Evolutionary conservation across 108 stramenopile species (phyloP), one percentile per base, ranked within the genome.

Genomic region (Pseudonitzschia multiseries): DNA sequence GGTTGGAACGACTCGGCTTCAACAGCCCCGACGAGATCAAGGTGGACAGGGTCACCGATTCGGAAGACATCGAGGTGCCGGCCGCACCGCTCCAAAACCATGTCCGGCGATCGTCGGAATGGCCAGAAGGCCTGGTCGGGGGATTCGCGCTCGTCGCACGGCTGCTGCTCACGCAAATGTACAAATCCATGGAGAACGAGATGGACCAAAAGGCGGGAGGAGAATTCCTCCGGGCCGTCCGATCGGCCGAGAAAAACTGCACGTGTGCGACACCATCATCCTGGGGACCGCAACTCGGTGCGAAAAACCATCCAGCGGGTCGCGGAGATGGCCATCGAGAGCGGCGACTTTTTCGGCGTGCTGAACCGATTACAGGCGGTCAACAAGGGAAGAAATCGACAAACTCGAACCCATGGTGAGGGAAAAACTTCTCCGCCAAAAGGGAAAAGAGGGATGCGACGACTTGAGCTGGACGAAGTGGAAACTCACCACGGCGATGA

Each of bases 261-360:
- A 27, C n/a, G 40, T 15, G 0, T 71, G 73, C 31, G 33, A 75
- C 0, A 71, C 59, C 1, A 20, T 81, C 10, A 57, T 81, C 1
- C 57, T 81, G 80, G 80, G 20, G 80, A 81, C 63, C 74, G 80
- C 43, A 28, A 64, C 15, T 81, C 80, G 15, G 29, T 76, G 4
- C n/a, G n/a, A n/a, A 50, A 15, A 1, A 81, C 74, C 57, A 81
- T 81, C 60, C 62, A 68, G 57, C 65, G 80, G 14, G 74, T 74
- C 18, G 70, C 66, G 10, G 52, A 67, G 41, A 72, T 81, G 70
- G 80, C 75, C 13, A 40, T 75, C 29, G 56, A 74, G 26, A 71
- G 69, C 50, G 75, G 74, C 12, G 64, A 75, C 61, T 65, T 74
- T 20, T 32, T 71, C 36, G 74, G 61, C 20, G 70, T 72, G 3